phyloP scores from a whole-genome alignment of 1,284 basidiomycete species.

The Microbotryum violaceum region DNA sequence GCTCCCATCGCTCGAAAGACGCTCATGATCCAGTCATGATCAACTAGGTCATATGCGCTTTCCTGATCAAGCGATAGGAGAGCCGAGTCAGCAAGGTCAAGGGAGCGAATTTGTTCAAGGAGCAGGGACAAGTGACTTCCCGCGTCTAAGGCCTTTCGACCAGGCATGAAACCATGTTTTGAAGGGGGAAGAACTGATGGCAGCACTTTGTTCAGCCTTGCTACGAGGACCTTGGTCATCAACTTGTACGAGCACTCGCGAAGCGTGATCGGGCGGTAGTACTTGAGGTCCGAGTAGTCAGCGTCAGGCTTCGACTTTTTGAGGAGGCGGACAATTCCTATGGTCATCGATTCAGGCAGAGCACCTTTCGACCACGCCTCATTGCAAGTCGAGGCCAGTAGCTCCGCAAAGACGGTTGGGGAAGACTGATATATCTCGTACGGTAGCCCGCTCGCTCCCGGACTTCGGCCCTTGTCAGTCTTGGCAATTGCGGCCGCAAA shows the following conservation, averaged over 20 bases:
- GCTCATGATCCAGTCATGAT: constrained; percentile 2
- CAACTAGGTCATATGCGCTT: constrained; percentile 2
- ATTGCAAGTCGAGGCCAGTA: too few species aligned
- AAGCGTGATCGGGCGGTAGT: constrained; percentile 4
- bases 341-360: too few species aligned
- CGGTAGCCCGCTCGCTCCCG: too few species aligned
- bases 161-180: constrained; percentile 4
- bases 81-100: background rate
- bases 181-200: background rate
- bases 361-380: too few species aligned
- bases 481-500: too few species aligned
- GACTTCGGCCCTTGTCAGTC: too few species aligned
- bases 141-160: background rate
- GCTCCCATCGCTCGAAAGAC: background rate
- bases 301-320: background rate
- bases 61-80: constrained; percentile 5
- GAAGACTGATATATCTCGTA: too few species aligned
- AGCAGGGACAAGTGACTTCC: constrained; percentile 1
- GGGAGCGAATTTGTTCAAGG: background rate
- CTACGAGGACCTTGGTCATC: background rate
- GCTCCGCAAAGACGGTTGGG: too few species aligned
- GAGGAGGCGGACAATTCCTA: constrained; percentile 2
- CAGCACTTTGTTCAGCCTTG: background rate
- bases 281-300: background rate
- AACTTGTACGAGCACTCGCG: background rate